Conservation (phyloP, 257 asterid species). For the Solanum chilense region DNA sequence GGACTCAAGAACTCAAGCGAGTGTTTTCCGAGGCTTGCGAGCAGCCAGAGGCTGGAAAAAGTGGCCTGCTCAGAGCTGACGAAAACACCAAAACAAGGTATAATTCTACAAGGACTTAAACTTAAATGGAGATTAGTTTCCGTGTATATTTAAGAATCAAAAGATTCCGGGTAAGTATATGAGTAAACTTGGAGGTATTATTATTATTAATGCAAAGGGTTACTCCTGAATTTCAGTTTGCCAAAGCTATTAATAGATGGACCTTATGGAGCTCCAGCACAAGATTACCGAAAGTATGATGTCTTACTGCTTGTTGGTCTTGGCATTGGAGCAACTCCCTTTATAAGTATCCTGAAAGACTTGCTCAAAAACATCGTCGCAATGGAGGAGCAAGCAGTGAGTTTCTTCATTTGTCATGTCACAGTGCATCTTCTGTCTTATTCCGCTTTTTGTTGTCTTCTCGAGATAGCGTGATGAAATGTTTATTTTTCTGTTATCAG, state of each 20-base stretch:
- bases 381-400: conserved; percentile 84
- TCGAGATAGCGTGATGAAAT: not conserved
- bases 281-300: conserved; percentile 73
- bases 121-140: not conserved
- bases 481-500: conserved; percentile 20
- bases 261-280: conserved; percentile 99
- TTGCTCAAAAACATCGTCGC: conserved; percentile 64
- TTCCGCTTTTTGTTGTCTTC: not conserved
- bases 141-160: not conserved
- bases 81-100: conserved; percentile 78
- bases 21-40: conserved; percentile 87
- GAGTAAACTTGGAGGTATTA: not conserved
- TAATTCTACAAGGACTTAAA: not conserved
- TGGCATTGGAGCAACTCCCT: conserved; percentile 96
- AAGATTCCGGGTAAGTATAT: not conserved
- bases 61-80: conserved; percentile 87
- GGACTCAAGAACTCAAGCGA: conserved; percentile 90
- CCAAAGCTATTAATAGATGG: conserved; percentile 93
- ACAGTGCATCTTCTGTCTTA: not conserved
- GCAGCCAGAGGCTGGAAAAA: conserved; percentile 59
- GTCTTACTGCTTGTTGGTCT: conserved; percentile 90
- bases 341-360: conserved; percentile 87
- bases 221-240: conserved; percentile 46
- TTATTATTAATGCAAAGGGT: not conserved
- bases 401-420: conserved; percentile 3